These are phyloP conservation scores for Colletotrichum endophyticum DNA, from an alignment of 2,329 filamentous ascomycete species.

Conservation along the genomic window DNA sequence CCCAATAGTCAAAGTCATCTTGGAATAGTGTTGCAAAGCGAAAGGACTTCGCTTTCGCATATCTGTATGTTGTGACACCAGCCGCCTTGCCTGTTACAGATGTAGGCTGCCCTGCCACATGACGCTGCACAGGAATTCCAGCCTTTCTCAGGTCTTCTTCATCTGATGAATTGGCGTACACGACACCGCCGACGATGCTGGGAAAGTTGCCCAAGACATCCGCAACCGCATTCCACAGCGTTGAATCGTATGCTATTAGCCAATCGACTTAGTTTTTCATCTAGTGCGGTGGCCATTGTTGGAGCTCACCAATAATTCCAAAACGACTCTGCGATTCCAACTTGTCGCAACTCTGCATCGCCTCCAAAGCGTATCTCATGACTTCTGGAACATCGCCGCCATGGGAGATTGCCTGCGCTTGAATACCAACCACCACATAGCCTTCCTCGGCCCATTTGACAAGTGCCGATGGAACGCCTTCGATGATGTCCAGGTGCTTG, in stretches of 20 bases:
- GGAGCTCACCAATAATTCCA: not conserved
- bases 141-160: not conserved
- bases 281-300: not conserved
- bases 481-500: not conserved
- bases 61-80: not conserved
- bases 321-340: not conserved
- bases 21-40: conserved; percentile 54
- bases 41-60: conserved; percentile 28
- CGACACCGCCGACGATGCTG: not conserved
- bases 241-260: not conserved
- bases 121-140: not conserved
- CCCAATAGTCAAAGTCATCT: conserved; percentile 52
- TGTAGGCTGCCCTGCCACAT: not conserved
- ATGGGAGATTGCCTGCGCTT: not conserved
- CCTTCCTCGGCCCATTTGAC: not conserved
- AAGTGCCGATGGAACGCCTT: not conserved
- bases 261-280: not conserved
- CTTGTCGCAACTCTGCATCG: not conserved
- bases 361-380: not conserved
- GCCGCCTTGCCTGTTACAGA: not conserved
- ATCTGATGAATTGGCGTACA: not conserved
- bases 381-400: not conserved
- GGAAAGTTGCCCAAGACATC: not conserved
- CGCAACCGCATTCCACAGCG: not conserved
- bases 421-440: not conserved